A percentile compares a stretch with the other conserved stretches of the same genome.
phyloP scores from a whole-genome alignment of 495 filamentous ascomycete genomes.

The Tuber magnatum region DNA sequence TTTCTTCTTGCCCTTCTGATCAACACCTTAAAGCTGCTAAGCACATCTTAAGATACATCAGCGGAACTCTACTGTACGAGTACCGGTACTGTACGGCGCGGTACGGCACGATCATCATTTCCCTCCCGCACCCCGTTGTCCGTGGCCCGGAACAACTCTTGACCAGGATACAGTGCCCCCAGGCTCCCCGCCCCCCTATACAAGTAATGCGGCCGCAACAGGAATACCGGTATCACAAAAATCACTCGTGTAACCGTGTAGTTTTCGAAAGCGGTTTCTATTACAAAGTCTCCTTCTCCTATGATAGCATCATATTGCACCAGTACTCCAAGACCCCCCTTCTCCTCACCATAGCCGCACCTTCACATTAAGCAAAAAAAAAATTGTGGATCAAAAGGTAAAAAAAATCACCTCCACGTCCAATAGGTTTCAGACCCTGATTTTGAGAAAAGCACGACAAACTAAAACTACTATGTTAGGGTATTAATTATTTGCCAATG shows the following conservation, averaged over 20 bases:
- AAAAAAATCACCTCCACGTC: neutral
- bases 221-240: neutral
- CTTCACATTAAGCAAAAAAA: neutral
- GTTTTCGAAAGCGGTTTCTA: neutral
- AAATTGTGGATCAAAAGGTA: neutral
- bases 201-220: neutral
- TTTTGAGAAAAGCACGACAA: neutral
- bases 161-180: neutral
- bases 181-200: neutral
- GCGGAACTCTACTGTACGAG: too few relatives aligned
- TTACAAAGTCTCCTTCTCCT: neutral
- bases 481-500: constrained; percentile 65
- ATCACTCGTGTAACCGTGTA: neutral
- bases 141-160: neutral
- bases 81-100: too few relatives aligned
- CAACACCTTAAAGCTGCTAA: too few relatives aligned
- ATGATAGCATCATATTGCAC: neutral
- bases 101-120: too few relatives aligned
- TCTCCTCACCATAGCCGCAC: neutral
- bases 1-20: too few relatives aligned
- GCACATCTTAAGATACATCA: too few relatives aligned
- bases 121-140: neutral
- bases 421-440: neutral
- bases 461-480: neutral
- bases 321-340: neutral